Evolutionary conservation across 345 rosid species (phyloP).

Genomic region (Arabidopsis thaliana): DNA sequence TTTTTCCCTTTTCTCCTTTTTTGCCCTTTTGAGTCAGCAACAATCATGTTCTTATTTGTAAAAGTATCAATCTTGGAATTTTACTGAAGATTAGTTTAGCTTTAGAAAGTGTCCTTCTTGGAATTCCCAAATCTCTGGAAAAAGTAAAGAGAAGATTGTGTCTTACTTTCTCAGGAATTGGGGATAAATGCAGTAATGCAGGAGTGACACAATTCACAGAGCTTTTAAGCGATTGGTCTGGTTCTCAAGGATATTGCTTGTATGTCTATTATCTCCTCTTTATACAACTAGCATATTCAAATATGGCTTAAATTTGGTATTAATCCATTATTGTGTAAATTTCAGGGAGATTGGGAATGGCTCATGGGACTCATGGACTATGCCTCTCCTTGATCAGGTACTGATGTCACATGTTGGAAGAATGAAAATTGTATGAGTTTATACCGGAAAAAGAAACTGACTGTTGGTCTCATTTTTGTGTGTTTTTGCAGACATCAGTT

Average conservation of each 20-base stretch:
- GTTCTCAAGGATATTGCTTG: constrained; percentile 86
- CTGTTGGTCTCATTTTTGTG: not conserved
- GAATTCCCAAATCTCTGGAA: constrained; percentile 14
- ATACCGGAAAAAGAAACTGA: not conserved
- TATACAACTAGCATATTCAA: not conserved
- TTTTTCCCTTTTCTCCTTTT: not conserved
- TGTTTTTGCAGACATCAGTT: constrained; percentile 67
- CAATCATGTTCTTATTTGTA: not conserved
- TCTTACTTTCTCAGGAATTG: constrained; percentile 56
- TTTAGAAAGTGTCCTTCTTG: not conserved
- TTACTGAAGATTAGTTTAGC: constrained; percentile 2
- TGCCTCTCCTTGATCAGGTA: constrained; percentile 82
- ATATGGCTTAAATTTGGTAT: not conserved
- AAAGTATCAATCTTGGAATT: not conserved
- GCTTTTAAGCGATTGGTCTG: constrained; percentile 76
- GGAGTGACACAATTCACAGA: constrained; percentile 69
- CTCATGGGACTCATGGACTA: constrained; percentile 90
- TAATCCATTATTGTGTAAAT: not conserved
- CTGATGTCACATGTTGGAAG: constrained; percentile 27
- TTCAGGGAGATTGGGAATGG: constrained; percentile 90
- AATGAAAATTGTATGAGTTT: constrained; percentile 7
- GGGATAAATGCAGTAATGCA: constrained; percentile 66
- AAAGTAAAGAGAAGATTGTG: not conserved
- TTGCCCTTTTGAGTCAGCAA: not conserved
- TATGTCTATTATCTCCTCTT: constrained; percentile 46